These are phyloP conservation scores for Bolboschoenus planiculmis DNA, from an alignment of 176 grass and related monocot genomes.

Conservation along the genomic window DNA sequence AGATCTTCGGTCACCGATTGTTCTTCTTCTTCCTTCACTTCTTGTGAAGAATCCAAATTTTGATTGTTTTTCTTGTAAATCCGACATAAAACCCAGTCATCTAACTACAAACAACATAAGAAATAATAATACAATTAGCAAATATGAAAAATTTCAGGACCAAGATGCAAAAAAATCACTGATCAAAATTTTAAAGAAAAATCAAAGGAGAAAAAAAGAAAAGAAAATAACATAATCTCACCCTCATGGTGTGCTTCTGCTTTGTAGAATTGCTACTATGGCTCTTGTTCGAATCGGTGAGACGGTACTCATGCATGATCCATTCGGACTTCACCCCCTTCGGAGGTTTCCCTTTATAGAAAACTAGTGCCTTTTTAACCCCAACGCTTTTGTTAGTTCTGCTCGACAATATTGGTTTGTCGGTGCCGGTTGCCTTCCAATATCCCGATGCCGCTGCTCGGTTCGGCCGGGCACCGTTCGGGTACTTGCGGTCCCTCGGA, in stretches of 20 bases:
- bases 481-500: conserved; percentile 23
- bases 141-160: background rate
- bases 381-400: conserved; percentile 34
- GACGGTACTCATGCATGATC: conserved; percentile 96
- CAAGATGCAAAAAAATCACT: background rate
- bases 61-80: conserved; percentile 22
- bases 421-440: conserved; percentile 22
- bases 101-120: background rate
- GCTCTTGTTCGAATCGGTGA: conserved; percentile 3
- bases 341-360: conserved; percentile 61
- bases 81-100: conserved; percentile 23
- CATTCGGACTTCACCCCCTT: conserved; percentile 62
- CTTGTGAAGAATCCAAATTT: background rate
- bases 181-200: background rate
- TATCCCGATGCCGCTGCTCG: conserved; percentile 1
- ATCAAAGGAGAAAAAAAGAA: background rate
- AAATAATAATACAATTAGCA: background rate
- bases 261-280: background rate
- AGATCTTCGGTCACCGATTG: conserved; percentile 11
- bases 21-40: conserved; percentile 15
- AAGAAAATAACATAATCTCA: background rate
- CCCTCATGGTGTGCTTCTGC: conserved; percentile 17
- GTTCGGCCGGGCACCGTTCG: conserved; percentile 12
- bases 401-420: conserved; percentile 22
- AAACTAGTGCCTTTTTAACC: conserved; percentile 70